A percentile compares a stretch with the other conserved stretches of the same genome.
Conservation (phyloP, 352 stramenopile species). For the Phytopythium aichiense region DNA sequence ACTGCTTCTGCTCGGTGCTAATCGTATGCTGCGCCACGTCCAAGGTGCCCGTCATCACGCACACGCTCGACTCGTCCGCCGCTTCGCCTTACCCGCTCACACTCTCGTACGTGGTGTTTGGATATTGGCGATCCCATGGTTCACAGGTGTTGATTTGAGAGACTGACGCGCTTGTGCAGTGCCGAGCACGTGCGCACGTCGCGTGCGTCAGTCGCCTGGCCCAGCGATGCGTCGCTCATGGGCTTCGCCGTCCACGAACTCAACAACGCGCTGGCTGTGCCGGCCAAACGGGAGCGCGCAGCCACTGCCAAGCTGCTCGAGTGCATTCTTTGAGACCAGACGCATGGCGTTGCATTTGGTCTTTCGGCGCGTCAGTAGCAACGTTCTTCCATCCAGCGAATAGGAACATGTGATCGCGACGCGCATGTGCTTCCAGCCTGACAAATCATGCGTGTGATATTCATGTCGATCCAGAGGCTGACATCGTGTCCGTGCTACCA, state of each 20-base stretch:
- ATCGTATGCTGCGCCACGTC: background rate
- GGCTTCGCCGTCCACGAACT: constrained; percentile 25
- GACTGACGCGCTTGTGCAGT: constrained; percentile 11
- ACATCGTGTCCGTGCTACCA: background rate
- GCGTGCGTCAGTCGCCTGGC: constrained; percentile 35
- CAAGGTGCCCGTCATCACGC: constrained; percentile 26
- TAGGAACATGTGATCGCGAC: background rate
- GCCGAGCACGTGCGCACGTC: constrained; percentile 51
- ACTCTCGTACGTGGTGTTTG: constrained; percentile 32
- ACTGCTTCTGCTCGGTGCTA: background rate
- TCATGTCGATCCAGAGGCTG: background rate
- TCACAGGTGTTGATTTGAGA: background rate
- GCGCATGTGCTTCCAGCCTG: background rate
- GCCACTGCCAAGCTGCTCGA: constrained; percentile 19
- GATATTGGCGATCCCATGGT: background rate
- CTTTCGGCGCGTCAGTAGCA: background rate
- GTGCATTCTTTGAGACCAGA: constrained; percentile 20
- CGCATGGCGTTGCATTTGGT: background rate
- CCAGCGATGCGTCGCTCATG: constrained; percentile 14
- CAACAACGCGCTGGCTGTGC: constrained; percentile 18
- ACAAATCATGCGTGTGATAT: background rate
- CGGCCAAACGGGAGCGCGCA: constrained; percentile 13
- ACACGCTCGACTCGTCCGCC: constrained; percentile 21
- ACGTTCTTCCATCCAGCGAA: background rate
- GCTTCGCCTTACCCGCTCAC: constrained; percentile 24